Evolutionary conservation across 495 filamentous ascomycete species (phyloP).

Genomic region (Neurospora intermedia): DNA sequence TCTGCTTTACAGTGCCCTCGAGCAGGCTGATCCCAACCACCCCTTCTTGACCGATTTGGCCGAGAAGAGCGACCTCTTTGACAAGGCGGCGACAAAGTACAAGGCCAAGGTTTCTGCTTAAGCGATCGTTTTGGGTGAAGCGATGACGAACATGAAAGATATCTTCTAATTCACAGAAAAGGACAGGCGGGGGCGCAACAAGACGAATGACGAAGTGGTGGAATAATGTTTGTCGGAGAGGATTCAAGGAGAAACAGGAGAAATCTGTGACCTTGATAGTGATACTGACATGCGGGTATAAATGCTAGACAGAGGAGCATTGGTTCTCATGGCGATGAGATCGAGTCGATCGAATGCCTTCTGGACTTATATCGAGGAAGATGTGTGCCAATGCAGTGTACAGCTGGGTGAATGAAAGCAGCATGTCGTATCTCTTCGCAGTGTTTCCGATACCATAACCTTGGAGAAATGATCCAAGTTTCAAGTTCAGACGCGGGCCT

Average conservation of each 20-base stretch:
- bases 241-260: not conserved
- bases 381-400: not conserved
- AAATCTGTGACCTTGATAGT: not conserved
- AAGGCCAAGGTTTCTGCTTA: conserved; percentile 57
- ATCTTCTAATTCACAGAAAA: not conserved
- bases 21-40: conserved; percentile 49
- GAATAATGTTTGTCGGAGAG: not conserved
- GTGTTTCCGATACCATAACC: not conserved
- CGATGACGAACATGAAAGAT: not conserved
- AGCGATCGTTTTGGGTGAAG: not conserved
- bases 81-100: conserved; percentile 69
- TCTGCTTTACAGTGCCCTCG: conserved; percentile 39
- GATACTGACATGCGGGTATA: not conserved
- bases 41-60: conserved; percentile 54
- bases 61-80: conserved; percentile 71
- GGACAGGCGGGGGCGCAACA: not conserved
- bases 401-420: not conserved
- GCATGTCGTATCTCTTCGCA: not conserved
- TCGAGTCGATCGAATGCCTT: not conserved
- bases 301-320: not conserved
- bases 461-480: not conserved
- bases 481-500: not conserved
- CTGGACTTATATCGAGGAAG: not conserved
- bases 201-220: not conserved
- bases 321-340: not conserved